Evolutionary conservation across 305 asterid species (phyloP), one percentile per base, ranked within the genome.

Genomic region (Fraxinus velutina): DNA sequence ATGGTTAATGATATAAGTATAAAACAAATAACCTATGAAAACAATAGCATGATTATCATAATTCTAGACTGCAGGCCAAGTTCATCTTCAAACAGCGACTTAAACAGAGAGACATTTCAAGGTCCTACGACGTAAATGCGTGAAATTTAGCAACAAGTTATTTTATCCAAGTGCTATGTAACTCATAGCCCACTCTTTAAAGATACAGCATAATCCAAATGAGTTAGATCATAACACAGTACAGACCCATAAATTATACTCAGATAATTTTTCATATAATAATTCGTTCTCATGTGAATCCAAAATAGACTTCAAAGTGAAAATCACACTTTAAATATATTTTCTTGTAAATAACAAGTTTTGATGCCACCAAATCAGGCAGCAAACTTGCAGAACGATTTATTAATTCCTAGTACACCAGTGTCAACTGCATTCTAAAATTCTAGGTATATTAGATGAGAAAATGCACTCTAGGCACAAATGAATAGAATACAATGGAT

Each of bases 291-390:
- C 36, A 64, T 22, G n/a, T 22, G 19, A 64, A 22, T 27, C 7
- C 33, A 4, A 64, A 64, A 60, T 21, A 60, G 70, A 60, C 70
- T 32, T 33, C 75, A 30, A 71, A 71, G 22, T 32, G 34, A 24
- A 24, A 64, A 64, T 64, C 73, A 64, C 6, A 10, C 34, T 24
- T 64, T 3, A 32, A 30, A n/a, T 50, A 73, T 60, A 42, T 70
- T 83, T 27, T 77, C 79, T 80, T 32, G 75, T 36, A 34, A 64
- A 60, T 19, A 76, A 78, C 78, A 68, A 74, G 75, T 71, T 71
- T 86, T 86, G 79, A 89, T 85, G 57, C 91, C 79, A 80, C 87
- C 55, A 88, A 87, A 30, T 80, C 90, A 77, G 87, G 84, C 37
- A 32, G 74, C 24, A 71, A 70, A 30, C 22, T 71, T 71, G 44